These are phyloP conservation scores for Pleurotus platypus DNA, from an alignment of 768 basidiomycete genomes.

Conservation along the genomic window DNA sequence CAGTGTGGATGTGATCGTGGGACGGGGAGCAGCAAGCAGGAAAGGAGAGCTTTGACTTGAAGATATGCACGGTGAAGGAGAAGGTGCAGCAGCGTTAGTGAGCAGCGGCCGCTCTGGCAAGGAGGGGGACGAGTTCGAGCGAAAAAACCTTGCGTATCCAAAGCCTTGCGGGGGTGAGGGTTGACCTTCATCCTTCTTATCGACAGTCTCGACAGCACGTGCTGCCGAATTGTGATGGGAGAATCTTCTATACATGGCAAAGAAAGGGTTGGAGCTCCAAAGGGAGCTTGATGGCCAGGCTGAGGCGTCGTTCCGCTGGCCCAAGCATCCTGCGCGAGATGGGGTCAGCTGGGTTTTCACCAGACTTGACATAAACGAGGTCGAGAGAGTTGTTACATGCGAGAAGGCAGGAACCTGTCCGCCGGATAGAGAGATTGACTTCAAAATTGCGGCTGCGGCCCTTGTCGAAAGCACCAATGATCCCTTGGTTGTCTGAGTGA, in stretches of 20 bases:
- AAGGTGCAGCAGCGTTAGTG: neutral
- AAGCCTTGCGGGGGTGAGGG: too few species aligned
- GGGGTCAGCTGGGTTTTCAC: slow-evolving; percentile 27
- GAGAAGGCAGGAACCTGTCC: slow-evolving; percentile 11
- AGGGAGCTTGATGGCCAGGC: slow-evolving; percentile 11
- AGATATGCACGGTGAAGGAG: neutral
- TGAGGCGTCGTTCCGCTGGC: neutral
- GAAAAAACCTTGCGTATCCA: too few species aligned
- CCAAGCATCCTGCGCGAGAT: slow-evolving; percentile 19
- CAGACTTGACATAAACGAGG: slow-evolving; percentile 22
- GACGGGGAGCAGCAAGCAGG: neutral
- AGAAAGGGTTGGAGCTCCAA: slow-evolving; percentile 7
- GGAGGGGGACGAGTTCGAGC: too few species aligned
- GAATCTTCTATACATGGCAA: neutral
- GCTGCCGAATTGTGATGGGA: neutral
- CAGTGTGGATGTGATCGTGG: slow-evolving; percentile 6
- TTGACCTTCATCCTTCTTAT: neutral
- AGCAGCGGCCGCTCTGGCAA: too few species aligned
- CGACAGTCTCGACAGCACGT: neutral
- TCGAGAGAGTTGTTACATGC: slow-evolving; percentile 15
- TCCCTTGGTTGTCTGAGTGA: slow-evolving; percentile 21
- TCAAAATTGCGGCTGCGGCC: slow-evolving; percentile 16
- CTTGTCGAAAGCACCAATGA: slow-evolving; percentile 18
- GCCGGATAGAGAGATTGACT: slow-evolving; percentile 18
- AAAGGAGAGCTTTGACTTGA: neutral